These are phyloP conservation scores for Cordia subcordata DNA, from an alignment of 257 asterid genomes.

Conservation along the genomic window DNA sequence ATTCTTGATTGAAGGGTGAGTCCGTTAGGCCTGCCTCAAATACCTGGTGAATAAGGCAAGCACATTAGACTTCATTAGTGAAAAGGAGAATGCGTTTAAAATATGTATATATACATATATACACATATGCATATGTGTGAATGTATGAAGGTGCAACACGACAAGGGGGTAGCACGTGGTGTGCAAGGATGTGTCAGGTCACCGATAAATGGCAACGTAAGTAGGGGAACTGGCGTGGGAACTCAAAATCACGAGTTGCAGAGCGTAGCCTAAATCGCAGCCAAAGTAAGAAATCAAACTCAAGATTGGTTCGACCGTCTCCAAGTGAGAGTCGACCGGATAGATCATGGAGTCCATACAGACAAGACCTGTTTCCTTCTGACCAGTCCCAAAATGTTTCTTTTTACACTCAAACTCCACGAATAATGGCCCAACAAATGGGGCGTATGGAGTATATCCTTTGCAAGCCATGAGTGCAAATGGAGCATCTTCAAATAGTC, in stretches of 20 bases:
- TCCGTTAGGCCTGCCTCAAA: too few species aligned
- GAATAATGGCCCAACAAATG: slow-evolving; percentile 48
- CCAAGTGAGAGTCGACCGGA: slow-evolving; percentile 56
- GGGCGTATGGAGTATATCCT: slow-evolving; percentile 58
- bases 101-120: too few species aligned
- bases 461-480: slow-evolving; percentile 40
- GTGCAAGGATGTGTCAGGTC: too few species aligned
- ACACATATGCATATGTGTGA: too few species aligned
- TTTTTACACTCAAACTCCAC: slow-evolving; percentile 44
- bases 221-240: slow-evolving; percentile 69
- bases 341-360: slow-evolving; percentile 50
- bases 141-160: too few species aligned
- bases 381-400: slow-evolving; percentile 69
- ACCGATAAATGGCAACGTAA: too few species aligned
- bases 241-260: slow-evolving; percentile 59
- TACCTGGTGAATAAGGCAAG: too few species aligned
- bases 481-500: slow-evolving; percentile 61
- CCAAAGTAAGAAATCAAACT: slow-evolving; percentile 60
- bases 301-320: slow-evolving; percentile 54
- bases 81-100: too few species aligned
- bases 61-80: too few species aligned
- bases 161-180: too few species aligned
- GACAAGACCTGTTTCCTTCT: slow-evolving; percentile 39
- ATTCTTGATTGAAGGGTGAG: too few species aligned
- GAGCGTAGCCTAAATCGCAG: slow-evolving; percentile 53